Evolutionary conservation across 208 protist species (phyloP).

Genomic region (Tritrichomonas foetus): DNA sequence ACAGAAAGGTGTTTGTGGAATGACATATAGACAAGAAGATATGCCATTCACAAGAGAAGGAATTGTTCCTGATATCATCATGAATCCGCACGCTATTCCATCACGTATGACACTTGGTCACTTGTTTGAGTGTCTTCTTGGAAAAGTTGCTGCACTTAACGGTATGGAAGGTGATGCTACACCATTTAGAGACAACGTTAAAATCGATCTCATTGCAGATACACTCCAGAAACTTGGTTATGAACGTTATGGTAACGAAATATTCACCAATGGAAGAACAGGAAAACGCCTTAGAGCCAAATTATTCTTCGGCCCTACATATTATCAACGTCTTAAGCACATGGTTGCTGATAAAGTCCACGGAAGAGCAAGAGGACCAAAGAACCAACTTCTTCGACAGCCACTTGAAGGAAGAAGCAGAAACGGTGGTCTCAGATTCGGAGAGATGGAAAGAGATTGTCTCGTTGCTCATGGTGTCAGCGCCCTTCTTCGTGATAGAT

Average conservation of each 20-base stretch:
- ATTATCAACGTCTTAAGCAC: conserved; percentile 80
- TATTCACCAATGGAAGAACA: conserved; percentile 86
- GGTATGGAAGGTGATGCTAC: conserved; percentile 80
- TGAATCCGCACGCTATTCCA: conserved; percentile 96
- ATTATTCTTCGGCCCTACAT: conserved; percentile 88
- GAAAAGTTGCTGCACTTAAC: conserved; percentile 40
- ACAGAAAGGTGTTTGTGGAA: conserved; percentile 91
- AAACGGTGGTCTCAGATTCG: conserved; percentile 86
- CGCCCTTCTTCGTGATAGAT: conserved; percentile 70
- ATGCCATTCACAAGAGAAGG: conserved; percentile 86
- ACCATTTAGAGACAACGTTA: conserved; percentile 77
- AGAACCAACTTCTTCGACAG: conserved; percentile 77
- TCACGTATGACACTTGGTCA: conserved; percentile 97
- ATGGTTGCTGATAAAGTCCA: conserved; percentile 92
- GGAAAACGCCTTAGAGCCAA: conserved; percentile 73
- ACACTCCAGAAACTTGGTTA: conserved; percentile 53
- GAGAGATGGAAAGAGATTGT: conserved; percentile 93
- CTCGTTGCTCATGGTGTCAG: conserved; percentile 86
- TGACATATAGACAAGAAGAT: conserved; percentile 88
- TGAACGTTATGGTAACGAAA: conserved; percentile 56
- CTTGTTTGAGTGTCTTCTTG: conserved; percentile 79
- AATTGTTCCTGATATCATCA: conserved; percentile 91
- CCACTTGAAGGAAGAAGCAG: conserved; percentile 79
- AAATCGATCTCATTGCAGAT: conserved; percentile 64
- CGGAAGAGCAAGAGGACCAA: conserved; percentile 72